These are phyloP conservation scores for Saccharomyces hybrid DNA, from an alignment of 1,139 yeast species.

Conservation along the genomic window DNA sequence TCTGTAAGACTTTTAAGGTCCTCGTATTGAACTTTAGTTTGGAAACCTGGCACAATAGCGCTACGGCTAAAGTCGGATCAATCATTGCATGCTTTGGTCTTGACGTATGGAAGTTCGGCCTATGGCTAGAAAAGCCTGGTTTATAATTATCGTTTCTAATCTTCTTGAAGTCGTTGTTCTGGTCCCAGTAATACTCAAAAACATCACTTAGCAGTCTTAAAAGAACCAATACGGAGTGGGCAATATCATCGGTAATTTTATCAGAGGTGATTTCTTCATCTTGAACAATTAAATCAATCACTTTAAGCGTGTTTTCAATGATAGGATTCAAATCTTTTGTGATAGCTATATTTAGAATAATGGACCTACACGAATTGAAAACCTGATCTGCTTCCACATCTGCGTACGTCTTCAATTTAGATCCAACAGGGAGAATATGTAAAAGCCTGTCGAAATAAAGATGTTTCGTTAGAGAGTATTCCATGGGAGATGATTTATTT, in stretches of 20 bases:
- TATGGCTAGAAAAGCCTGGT: conserved; percentile 26
- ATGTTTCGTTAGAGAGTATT: conserved; percentile 15
- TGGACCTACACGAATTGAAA: conserved; percentile 18
- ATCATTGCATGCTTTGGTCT: conserved; percentile 19
- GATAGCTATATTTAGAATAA: conserved; percentile 20
- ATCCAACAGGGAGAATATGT: conserved; percentile 18
- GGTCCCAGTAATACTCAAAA: conserved; percentile 26
- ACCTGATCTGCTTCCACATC: conserved; percentile 25
- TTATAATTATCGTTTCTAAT: conserved; percentile 4
- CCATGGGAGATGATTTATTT: conserved; percentile 8
- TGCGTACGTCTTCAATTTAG: conserved; percentile 14
- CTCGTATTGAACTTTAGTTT: conserved; percentile 21
- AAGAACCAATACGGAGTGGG: conserved; percentile 22
- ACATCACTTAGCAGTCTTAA: conserved; percentile 25
- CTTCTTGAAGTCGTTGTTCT: conserved; percentile 8
- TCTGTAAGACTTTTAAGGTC: conserved; percentile 14
- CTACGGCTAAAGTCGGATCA: conserved; percentile 14
- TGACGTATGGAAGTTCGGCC: conserved; percentile 21
- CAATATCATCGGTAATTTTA: conserved; percentile 13
- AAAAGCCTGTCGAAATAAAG: conserved; percentile 16
- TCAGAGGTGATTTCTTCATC: conserved; percentile 13
- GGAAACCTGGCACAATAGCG: conserved; percentile 14
- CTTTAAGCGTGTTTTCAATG: conserved; percentile 15
- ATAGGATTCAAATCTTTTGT: conserved; percentile 18
- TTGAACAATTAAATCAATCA: conserved; percentile 19